Percentiles rank a stretch among this genome's conserved stretches.
These are phyloP conservation scores for Aspergillus tubingensis DNA, from an alignment of 2,329 filamentous ascomycete genomes.

Conservation along the genomic window DNA sequence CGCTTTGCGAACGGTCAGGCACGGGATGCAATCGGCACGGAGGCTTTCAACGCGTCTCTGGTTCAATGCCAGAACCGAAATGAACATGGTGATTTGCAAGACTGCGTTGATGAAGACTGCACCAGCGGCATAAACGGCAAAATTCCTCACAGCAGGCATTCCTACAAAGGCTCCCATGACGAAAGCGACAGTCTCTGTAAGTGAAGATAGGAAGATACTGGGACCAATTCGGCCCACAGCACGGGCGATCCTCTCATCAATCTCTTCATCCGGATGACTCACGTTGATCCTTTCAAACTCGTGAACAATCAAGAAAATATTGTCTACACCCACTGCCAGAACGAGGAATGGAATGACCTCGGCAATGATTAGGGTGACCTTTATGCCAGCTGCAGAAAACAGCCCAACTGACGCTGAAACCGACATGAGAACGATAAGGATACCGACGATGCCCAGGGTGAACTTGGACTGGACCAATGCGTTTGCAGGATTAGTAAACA, in stretches of 20 bases:
- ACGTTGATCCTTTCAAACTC: conserved; percentile 95
- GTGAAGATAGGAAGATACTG: conserved; percentile 91
- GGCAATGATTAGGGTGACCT: conserved; percentile 95
- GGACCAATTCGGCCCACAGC: conserved; percentile 96
- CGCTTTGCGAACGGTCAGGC: conserved; percentile 75
- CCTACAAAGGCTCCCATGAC: conserved; percentile 89
- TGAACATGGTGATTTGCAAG: conserved; percentile 96
- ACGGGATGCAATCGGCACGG: conserved; percentile 90
- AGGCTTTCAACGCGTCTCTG: conserved; percentile 86
- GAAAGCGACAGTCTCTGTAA: conserved; percentile 92
- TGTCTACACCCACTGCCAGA: conserved; percentile 93
- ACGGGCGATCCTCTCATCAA: conserved; percentile 81
- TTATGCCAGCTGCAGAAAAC: conserved; percentile 88
- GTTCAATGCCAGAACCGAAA: conserved; percentile 87
- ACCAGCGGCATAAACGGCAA: conserved; percentile 92
- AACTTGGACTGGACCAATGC: conserved; percentile 96
- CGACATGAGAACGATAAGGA: conserved; percentile 95
- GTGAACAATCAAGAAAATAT: conserved; percentile 97
- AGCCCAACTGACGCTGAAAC: conserved; percentile 93
- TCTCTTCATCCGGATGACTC: conserved; percentile 83
- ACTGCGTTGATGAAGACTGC: conserved; percentile 96
- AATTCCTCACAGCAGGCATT: conserved; percentile 97
- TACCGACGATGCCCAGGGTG: conserved; percentile 88
- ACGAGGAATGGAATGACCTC: conserved; percentile 98
- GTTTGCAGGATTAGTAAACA: conserved; percentile 79